Base-by-base conservation (phyloP, 2,329 filamentous ascomycete species). In the Fusarium anguioides region DNA sequence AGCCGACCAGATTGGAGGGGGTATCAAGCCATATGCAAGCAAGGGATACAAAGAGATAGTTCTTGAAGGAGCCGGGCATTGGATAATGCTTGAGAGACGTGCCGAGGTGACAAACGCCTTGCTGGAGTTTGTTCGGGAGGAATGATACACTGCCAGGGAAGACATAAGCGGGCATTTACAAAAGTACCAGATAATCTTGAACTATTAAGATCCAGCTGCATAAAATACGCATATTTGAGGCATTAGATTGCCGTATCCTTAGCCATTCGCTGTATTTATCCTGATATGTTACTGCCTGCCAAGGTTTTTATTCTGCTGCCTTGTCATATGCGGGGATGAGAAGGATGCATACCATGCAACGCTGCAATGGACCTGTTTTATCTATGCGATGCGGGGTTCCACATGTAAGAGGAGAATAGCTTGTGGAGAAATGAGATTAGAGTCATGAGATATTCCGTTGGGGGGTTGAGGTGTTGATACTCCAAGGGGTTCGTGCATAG, bases 81-180 rank as follows among this genome's bases (percentile, higher is more conserved):
- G 69, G 69, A 31, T 66, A 11, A 70, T 70, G 60, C 42, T 69
- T 5, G 69, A 71, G 27, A 51, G 44, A 24, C 39, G 53, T 15
- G 53, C 45, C 6, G 62, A 69, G 14, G 42, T 71, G 5, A 68
- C 45, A 27, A 51, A 36, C 6, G 50, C 39, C 4, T 10, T 68
- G 15, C 21, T 68, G n/a, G 66, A 69, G 0, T 70, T 65, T 57
- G 50, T 49, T 11, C 15, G n/a, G 2, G 18, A 24, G 6, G 37
- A 33, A 6, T 27, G 7, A 31, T 37, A 48, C 5, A 6, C 17
- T 14, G 9, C 9, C 2, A 24, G 18, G 27, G 11, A 11, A 29
- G 23, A 21, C 20, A 26, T 31, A 31, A 37, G 47, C 37, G 23
- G 24, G 29, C 23, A 36, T 37, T n/a, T n/a, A 17, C 47, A 36